Evolutionary conservation across 208 protist species (phyloP), one percentile per base, ranked within the genome.

Genomic region (Crithidia expoeki): DNA sequence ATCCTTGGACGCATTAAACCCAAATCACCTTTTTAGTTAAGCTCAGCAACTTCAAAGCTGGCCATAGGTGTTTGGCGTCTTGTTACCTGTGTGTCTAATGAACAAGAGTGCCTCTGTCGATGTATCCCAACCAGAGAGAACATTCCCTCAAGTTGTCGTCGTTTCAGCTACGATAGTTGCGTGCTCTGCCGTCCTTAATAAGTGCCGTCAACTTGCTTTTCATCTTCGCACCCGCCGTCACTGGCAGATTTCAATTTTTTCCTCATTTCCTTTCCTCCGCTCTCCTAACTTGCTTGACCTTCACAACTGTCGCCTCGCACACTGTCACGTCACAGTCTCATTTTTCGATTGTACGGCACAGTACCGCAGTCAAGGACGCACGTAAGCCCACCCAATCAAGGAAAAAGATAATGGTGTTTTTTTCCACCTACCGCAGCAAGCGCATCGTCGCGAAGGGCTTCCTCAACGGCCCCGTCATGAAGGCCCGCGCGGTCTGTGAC

Each of bases 381-480:
- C 7, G 27, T 9, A 10, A 17, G 4, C 2, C 9, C 21, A 56
- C 27, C 30, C 25, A 3, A 52, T 9, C 7, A 52, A 55, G 55
- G 7, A 47, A 32, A 46, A 36, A 21, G 16, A 61, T 34, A 38
- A 95, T 94, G 88, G 88, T 96, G 4, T 76, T 96, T 61, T 81
- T 96, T 51, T 92, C 82, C 34, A 91, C 92, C 27, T 96, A 95
- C 79, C 79, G 84, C 62, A 90, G 79, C 83, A 86, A 80, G 59
- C 77, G 88, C 55, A 65, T 93, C 32, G 82, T 94, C 25, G 80
- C 81, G 14, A 72, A 59, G 55, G 83, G 76, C 27, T 93, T 94
- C 60, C 76, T 96, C 51, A 81, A 82, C 46, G 72, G 68, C 21
- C 88, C 77, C 23, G 86, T 94, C 12, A 86, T 94, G 75, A 65